These are phyloP conservation scores for Calonectria fujianensis DNA, from an alignment of 2,329 filamentous ascomycete species.

Conservation along the genomic window DNA sequence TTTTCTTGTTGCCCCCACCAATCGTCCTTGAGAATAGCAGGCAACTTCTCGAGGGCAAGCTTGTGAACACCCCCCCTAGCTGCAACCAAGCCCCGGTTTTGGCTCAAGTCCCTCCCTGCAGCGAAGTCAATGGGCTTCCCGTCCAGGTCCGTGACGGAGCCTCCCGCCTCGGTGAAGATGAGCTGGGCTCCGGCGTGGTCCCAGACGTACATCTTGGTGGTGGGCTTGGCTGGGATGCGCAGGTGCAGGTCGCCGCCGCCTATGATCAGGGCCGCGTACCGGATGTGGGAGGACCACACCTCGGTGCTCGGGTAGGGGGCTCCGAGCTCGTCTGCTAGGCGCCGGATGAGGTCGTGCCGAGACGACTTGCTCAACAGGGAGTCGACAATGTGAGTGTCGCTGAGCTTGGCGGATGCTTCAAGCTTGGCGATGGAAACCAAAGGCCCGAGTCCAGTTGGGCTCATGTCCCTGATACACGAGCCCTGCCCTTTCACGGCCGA, in stretches of 20 bases:
- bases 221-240: constrained; percentile 53
- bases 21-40: constrained; percentile 49
- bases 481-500: constrained; percentile 59
- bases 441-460: constrained; percentile 44
- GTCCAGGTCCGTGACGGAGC: constrained; percentile 70
- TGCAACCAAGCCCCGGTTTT: constrained; percentile 63
- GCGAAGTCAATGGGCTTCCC: constrained; percentile 61
- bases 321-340: constrained; percentile 56
- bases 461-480: constrained; percentile 54
- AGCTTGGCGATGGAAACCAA: constrained; percentile 50
- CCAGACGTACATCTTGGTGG: constrained; percentile 62
- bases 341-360: constrained; percentile 57
- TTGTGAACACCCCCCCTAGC: constrained; percentile 67
- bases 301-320: constrained; percentile 61
- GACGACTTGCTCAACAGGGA: constrained; percentile 57
- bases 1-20: background rate
- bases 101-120: constrained; percentile 58
- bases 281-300: constrained; percentile 63
- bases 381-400: constrained; percentile 59
- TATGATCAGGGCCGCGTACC: constrained; percentile 62
- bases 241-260: constrained; percentile 61
- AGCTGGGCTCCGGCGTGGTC: constrained; percentile 77
- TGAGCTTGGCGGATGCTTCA: constrained; percentile 42
- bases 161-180: constrained; percentile 73
- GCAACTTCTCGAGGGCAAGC: constrained; percentile 59